Base-by-base conservation (phyloP, 164 flowering plant species). In the Echeveria elegans region DNA sequence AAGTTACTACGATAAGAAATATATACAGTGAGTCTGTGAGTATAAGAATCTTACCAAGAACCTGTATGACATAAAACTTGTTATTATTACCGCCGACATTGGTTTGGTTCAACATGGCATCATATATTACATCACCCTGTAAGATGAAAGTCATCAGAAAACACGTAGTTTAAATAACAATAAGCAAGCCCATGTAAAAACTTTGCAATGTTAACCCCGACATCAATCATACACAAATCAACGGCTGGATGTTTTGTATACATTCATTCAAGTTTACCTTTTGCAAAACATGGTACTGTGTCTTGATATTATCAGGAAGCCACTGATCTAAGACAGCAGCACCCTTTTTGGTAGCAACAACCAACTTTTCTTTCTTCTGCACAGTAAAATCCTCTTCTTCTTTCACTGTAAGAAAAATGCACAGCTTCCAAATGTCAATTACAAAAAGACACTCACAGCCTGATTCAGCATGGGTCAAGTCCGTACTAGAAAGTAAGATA, bases 281-380 rank as follows among this genome's bases (percentile, higher is more conserved):
- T 64, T 86, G 82, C 61, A 93, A 66, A 36, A 93, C 93, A 80
- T 90, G 97, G 77, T 86, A 88, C 0, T 76, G 73, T 32, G 80
- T 65, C 80, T 90, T 93, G 32, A 90, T 80, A 15, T 86, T 69
- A 67, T 93, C 98, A 0, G 98, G 86, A 41, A 93, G 80, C 81
- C 86, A 85, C 45, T 82, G 89, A 71, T 93, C 98, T 80, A 90
- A 73, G 10, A 90, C 89, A 0, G 92, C 94, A 24, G 82, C 79
- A 41, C 96, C 96, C 73, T 93, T 93, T 80, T 74, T 80, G 53
- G 81, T 77, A 0, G 79, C 83, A 10, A 70, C 77, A 1, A 80
- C 70, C 61, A 80, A 53, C 72, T 76, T 77, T 70, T 74, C 81
- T 61, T 77, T 62, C 71, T 73, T 71, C 43, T 16, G 31, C 36